Base-by-base conservation (phyloP, 1,284 basidiomycete species). In the Porodaedalea pini region DNA sequence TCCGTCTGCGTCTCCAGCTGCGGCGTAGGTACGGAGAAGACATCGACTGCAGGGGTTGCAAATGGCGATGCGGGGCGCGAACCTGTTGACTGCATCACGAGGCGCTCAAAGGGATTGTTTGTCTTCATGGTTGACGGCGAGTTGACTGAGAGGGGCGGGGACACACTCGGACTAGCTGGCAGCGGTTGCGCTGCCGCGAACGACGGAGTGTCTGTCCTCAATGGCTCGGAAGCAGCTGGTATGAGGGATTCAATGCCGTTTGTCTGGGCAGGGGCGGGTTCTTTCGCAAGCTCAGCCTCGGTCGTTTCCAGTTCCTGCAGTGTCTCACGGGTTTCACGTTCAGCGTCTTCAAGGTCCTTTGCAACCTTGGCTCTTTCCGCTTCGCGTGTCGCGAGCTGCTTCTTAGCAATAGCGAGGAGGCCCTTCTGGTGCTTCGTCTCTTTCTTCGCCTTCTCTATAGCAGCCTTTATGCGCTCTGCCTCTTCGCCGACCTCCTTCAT, bases 351-450 rank as follows among this genome's bases (percentile, higher is more conserved):
- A 5, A 88, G 72, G 64, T 96, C 93, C 66, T 83, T 82, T 63
- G 88, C 83, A 1, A 79, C 77, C 66, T 85, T 88, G 11, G 81
- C 82, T 55, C 82, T 83, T 63, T 94, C 90, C 0, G 78, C 76
- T 71, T 98, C 95, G 51, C 92, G 90, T 0, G 90, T 85, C 13
- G 81, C 83, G 21, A 99, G 77, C 74, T 99, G 97, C 73, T 99
- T 99, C 76, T 89, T 90, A 7, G 92, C 90, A 69, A 99, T 97
- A 2, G 94, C 94, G 13, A 95, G 79, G 57, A 97, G 78, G 11
- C 96, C 97, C 71, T 94, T 97, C 73, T 98, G 94, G 70, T 97
- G 93, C 68, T 97, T 88, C 0, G 91, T 92, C 51, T 98, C 94
- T 73, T 94, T 98, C 75, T 87, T 94, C 48, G 85, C 71, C 75